Evolutionary conservation across 495 filamentous ascomycete genomes (phyloP).

Genomic region (Aspergillus leporis): DNA sequence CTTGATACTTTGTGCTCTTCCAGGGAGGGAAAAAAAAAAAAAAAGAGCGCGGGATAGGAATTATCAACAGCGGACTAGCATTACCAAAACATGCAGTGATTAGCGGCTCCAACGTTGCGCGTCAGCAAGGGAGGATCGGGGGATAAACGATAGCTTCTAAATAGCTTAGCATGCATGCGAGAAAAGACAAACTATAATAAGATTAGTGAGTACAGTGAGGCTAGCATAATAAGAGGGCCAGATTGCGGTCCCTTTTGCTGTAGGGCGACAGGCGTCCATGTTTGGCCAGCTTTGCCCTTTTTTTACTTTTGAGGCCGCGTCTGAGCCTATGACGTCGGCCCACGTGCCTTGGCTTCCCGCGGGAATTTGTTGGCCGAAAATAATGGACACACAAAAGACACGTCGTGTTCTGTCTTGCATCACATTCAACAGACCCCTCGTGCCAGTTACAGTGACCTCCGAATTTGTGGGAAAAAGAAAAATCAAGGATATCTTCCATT

Average conservation of each 20-base stretch:
- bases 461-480: background rate
- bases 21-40: background rate
- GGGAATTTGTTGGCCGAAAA: conserved; percentile 11
- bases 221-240: background rate
- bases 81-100: background rate
- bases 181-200: background rate
- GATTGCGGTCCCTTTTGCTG: background rate
- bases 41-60: background rate
- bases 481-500: background rate
- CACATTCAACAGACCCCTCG: background rate
- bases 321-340: conserved; percentile 42
- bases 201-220: background rate
- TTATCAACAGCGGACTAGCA: background rate
- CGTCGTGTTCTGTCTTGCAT: background rate
- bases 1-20: background rate
- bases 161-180: conserved; percentile 1
- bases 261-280: conserved; percentile 2
- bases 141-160: conserved; percentile 7
- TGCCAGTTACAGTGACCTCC: background rate
- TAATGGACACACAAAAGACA: conserved; percentile 7
- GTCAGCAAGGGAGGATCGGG: conserved; percentile 23
- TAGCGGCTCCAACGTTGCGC: conserved; percentile 3
- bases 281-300: background rate
- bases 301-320: conserved; percentile 7
- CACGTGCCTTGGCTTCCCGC: conserved; percentile 31